Base-by-base conservation (phyloP, 2,329 filamentous ascomycete genomes). In the Diaporthe ampelina region DNA sequence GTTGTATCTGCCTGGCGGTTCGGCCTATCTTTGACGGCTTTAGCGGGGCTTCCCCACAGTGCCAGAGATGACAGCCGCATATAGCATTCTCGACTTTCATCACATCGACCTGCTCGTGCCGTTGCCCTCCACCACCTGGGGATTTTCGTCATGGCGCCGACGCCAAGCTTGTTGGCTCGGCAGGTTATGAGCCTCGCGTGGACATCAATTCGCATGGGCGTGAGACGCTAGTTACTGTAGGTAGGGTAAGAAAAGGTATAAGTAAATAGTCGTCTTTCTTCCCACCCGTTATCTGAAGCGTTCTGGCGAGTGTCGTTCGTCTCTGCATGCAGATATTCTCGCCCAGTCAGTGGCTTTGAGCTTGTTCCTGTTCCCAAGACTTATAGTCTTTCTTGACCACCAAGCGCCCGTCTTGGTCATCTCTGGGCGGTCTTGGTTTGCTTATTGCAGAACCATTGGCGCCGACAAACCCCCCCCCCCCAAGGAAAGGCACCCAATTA, bases 341-440 rank as follows among this genome's bases (percentile, higher is more conserved):
- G 63, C 63, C 63, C 45, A 52, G 63, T 67, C 11, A 40, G 37
- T 40, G 37, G 63, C 29, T 48, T 67, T 67, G 40, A 59, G 54
- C 40, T 61, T 71, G 69, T 59, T 61, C 13, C 32, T 11, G 15
- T 63, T 7, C 21, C 57, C 69, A 52, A 54, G 56, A 43, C 40
- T 32, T 29, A 3, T 67, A 67, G 63, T 11, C 48, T 11, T 67
- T 52, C 45, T 40, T 52, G 63, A 37, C n/a, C n/a, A 52, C 29
- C 63, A 52, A 67, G 63, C 32, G 21, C 45, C 63, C 45, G 63
- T 67, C 63, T 67, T 52, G 63, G 63, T 37, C 63, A 52, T 67
- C 63, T 67, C 57, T 72, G 69, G 69, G 43, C 57, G 7, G 69
- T 52, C 69, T 72, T 72, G 69, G 57, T 17, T 37, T 54, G 45